Evolutionary conservation across 805 yeast genomes (phyloP), one percentile per base, ranked within the genome.

Genomic region (Lipomyces yamadae): DNA sequence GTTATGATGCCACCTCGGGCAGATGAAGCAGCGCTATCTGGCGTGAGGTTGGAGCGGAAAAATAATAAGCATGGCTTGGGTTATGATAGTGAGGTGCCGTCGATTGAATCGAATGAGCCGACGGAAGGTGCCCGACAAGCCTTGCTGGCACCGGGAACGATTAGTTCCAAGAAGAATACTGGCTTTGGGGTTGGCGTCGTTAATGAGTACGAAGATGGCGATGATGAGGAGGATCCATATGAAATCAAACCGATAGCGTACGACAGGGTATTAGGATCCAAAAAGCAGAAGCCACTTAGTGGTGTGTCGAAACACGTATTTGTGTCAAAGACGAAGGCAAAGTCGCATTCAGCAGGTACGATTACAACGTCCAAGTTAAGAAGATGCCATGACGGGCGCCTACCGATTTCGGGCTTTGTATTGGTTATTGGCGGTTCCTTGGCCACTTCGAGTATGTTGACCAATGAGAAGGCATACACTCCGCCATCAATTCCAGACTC

Each of bases 131-230:
- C 13, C n/a, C 24, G 50, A 24, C 10, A 42, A 53, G 37, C 54
- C 7, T 34, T 54, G 18, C 59, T 37, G 5, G 62, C 66, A 13
- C 24, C 66, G 30, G 67, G 53, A 10, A 48, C 63, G 15, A 48
- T 57, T 32, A 59, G 63, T 29, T 64, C 52, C 50, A 66, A 62
- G 64, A 71, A 63, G 63, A 72, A 52, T 58, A 61, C 34, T 54
- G 73, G 64, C 60, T 70, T 60, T 54, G 71, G 74, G 56, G 62
- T 57, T 50, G 75, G 64, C 57, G 76, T 62, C 52, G 65, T 61
- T 15, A 65, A 61, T 24, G 75, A 72, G 58, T 60, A 70, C 60
- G 73, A 66, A 15, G 76, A 73, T 13, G 73, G 69, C 63, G 72
- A 64, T 8, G 72, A 64, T 8, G 70, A 67, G 54, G 72, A 66